Percentiles rank a stretch among this genome's conserved stretches.
These are phyloP conservation scores for Coniochaeta sp. DNA, from an alignment of 2,329 filamentous ascomycete species.

Conservation along the genomic window DNA sequence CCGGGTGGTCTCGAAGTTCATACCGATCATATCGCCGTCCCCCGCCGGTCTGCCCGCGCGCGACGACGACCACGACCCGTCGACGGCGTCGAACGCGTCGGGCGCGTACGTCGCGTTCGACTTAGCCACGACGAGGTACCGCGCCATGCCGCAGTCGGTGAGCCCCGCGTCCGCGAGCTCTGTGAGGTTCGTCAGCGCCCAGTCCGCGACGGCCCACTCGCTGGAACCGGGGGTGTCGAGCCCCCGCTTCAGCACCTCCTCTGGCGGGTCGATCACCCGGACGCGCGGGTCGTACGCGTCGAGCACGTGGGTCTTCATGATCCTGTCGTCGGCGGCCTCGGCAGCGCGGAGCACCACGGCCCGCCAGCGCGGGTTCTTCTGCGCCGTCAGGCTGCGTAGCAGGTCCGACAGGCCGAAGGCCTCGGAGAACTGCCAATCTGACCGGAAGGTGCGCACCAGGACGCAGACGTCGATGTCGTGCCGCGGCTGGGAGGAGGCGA, in stretches of 20 bases:
- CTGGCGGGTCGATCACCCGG: neutral
- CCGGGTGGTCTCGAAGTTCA: constrained; percentile 6
- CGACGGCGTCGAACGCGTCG: neutral
- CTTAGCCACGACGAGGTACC: neutral
- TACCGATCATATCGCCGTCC: constrained; percentile 2
- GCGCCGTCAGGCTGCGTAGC: constrained; percentile 3
- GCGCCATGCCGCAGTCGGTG: neutral
- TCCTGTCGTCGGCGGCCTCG: neutral
- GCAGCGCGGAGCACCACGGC: constrained; percentile 4
- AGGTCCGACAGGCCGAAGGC: constrained; percentile 2
- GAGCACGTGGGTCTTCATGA: constrained; percentile 3
- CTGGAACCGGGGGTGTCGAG: neutral
- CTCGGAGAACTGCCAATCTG: neutral
- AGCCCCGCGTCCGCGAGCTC: neutral
- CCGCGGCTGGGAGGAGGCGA: neutral
- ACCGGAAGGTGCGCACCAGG: constrained; percentile 2
- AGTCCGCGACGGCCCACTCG: neutral
- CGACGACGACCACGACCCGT: neutral
- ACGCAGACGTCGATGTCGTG: constrained; percentile 7
- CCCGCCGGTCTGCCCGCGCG: neutral
- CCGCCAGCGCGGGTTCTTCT: constrained; percentile 5
- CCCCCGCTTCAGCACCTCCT: neutral
- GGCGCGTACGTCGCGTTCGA: neutral
- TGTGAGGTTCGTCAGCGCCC: neutral
- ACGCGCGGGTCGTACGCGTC: constrained; percentile 6